These are phyloP conservation scores for Plasmodium falciparum DNA, from an alignment of 169 alveolate species.

Conservation along the genomic window DNA sequence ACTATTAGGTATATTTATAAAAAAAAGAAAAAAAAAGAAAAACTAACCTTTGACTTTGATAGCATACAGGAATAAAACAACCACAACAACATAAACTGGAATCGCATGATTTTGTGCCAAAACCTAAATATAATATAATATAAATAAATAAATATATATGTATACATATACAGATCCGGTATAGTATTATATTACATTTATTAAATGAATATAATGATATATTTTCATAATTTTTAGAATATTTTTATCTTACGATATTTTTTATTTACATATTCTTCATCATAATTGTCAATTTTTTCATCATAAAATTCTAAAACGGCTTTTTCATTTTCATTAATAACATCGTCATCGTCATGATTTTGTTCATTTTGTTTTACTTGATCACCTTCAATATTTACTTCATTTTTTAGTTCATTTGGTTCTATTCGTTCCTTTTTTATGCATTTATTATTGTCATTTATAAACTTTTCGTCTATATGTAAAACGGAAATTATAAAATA, in stretches of 20 bases:
- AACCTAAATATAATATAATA: conserved; percentile 28
- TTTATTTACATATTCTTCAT: conserved; percentile 75
- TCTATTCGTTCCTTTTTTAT: neutral
- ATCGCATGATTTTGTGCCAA: conserved; percentile 46
- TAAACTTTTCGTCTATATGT: no score
- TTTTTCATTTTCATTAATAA: conserved; percentile 60
- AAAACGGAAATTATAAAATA: no score
- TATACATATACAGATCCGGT: neutral
- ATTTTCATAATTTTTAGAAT: no score
- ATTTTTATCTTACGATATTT: conserved; percentile 54
- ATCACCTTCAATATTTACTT: neutral
- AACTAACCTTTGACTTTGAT: conserved; percentile 68
- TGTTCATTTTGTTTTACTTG: conserved; percentile 7
- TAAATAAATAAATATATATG: neutral
- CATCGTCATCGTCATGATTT: conserved; percentile 33
- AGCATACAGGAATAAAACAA: conserved; percentile 69
- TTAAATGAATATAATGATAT: no score
- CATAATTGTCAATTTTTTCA: conserved; percentile 63
- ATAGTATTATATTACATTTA: no score
- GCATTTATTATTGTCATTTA: neutral
- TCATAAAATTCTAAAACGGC: conserved; percentile 71
- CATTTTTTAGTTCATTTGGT: neutral
- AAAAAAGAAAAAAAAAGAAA: conserved; percentile 4
- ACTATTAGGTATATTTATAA: neutral
- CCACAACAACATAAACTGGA: conserved; percentile 76